Evolutionary conservation across 1,139 yeast genomes (phyloP).

Genomic region (Taphrina deformans): DNA sequence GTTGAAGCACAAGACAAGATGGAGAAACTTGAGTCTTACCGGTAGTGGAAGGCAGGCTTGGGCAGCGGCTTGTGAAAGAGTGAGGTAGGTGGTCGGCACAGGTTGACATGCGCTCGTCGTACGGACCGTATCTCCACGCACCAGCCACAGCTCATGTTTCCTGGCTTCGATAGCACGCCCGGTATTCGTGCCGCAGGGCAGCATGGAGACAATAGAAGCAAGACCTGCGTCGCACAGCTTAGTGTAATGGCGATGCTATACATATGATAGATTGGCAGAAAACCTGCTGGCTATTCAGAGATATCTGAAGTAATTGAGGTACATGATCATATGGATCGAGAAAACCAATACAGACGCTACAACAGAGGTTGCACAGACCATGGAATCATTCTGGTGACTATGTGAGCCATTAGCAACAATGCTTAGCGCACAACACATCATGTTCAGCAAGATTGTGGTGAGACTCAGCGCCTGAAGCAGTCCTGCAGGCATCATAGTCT

Average conservation of each 20-base stretch:
- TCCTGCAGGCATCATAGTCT: neutral
- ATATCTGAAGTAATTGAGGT: neutral
- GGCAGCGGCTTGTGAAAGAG: neutral
- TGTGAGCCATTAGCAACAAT: neutral
- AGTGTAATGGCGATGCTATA: too few relatives aligned
- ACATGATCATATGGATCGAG: neutral
- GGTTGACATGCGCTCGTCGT: conserved; percentile 5
- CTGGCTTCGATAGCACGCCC: too few relatives aligned
- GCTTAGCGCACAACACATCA: neutral
- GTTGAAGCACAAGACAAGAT: too few relatives aligned
- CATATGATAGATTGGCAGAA: too few relatives aligned
- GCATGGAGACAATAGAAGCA: too few relatives aligned
- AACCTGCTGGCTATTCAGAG: too few relatives aligned
- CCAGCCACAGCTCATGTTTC: neutral
- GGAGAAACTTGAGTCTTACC: too few relatives aligned
- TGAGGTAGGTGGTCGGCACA: neutral
- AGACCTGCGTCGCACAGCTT: too few relatives aligned
- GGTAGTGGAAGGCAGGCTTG: neutral
- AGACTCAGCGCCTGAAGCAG: neutral
- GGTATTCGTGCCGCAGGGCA: too few relatives aligned
- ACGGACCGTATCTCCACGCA: neutral
- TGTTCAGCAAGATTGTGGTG: neutral
- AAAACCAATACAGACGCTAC: neutral
- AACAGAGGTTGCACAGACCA: neutral
- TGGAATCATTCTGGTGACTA: neutral